Evolutionary conservation across 306 rosid species (phyloP).

Genomic region (Casuarina glauca): DNA sequence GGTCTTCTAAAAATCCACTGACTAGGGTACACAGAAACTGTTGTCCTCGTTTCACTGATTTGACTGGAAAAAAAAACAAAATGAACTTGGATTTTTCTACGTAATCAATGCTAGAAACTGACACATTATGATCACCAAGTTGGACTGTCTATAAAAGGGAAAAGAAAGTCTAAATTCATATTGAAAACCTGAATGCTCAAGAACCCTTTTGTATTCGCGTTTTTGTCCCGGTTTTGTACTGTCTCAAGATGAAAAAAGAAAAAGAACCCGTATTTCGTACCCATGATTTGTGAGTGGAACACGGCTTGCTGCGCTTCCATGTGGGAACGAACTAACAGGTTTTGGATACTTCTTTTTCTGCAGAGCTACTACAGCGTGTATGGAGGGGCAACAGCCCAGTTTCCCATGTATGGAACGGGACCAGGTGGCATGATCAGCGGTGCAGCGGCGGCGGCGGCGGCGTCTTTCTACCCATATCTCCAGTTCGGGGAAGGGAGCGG

Average conservation of each 20-base stretch:
- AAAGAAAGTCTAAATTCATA: neutral
- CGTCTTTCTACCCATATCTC: slow-evolving; percentile 72
- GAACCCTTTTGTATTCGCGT: no score
- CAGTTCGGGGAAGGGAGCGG: slow-evolving; percentile 68
- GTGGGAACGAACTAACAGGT: no score
- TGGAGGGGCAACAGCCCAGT: slow-evolving; percentile 83
- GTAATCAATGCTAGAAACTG: neutral
- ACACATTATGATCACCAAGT: neutral
- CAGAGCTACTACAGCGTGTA: slow-evolving; percentile 90
- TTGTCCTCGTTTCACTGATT: neutral
- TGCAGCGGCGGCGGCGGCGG: slow-evolving; percentile 44
- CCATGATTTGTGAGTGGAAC: neutral
- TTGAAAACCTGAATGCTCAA: no score
- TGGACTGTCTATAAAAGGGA: neutral
- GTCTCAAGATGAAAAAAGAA: no score
- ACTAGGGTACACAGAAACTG: neutral
- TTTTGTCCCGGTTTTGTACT: no score
- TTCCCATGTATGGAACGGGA: slow-evolving; percentile 71
- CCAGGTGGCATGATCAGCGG: slow-evolving; percentile 73
- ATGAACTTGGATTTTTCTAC: neutral
- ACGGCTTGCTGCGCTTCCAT: slow-evolving; percentile 19
- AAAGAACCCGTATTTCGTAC: no score
- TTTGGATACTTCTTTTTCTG: neutral
- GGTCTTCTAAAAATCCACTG: slow-evolving; percentile 31
- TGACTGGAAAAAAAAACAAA: slow-evolving; percentile 6